Evolutionary conservation across 345 rosid species (phyloP).

Genomic region (Euphorbia lathyris): DNA sequence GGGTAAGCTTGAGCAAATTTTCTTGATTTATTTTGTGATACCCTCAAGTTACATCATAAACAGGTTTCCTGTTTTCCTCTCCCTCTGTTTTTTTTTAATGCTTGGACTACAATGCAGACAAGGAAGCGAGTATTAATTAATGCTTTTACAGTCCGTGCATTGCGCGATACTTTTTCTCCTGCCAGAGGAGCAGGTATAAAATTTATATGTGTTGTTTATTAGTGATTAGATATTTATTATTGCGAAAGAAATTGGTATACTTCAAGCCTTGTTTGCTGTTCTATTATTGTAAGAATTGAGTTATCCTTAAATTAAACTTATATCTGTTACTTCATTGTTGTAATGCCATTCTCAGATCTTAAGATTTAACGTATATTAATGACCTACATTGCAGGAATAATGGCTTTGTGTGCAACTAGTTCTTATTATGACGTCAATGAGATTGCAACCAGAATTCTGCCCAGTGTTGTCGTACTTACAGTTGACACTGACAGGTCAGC

Average conservation of each 20-base stretch:
- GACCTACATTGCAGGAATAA: conserved; percentile 56
- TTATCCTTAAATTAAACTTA: not conserved
- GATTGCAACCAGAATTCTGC: conserved; percentile 92
- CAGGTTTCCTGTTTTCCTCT: not conserved
- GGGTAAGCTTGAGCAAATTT: conserved; percentile 49
- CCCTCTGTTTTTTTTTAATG: conserved; percentile 10
- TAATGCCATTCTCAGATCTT: not conserved
- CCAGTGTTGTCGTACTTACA: conserved; percentile 79
- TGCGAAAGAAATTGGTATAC: not conserved
- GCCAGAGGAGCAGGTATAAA: conserved; percentile 97
- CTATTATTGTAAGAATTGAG: not conserved
- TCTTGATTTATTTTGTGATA: not conserved
- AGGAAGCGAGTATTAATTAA: conserved; percentile 95
- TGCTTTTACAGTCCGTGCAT: conserved; percentile 98
- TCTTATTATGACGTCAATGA: conserved; percentile 80
- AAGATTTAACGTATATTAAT: conserved; percentile 6
- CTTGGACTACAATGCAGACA: conserved; percentile 48
- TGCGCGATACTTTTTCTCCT: conserved; percentile 94
- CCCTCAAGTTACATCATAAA: not conserved
- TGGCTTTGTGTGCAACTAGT: conserved; percentile 96
- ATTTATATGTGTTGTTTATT: conserved; percentile 9
- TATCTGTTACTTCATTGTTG: conserved; percentile 3
- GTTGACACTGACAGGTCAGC: conserved; percentile 90
- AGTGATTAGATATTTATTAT: not conserved
- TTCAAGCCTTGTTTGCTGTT: not conserved